These are phyloP conservation scores for Umbelopsis ramanniana DNA, from an alignment of 192 early-diverging fungal species.

Conservation along the genomic window DNA sequence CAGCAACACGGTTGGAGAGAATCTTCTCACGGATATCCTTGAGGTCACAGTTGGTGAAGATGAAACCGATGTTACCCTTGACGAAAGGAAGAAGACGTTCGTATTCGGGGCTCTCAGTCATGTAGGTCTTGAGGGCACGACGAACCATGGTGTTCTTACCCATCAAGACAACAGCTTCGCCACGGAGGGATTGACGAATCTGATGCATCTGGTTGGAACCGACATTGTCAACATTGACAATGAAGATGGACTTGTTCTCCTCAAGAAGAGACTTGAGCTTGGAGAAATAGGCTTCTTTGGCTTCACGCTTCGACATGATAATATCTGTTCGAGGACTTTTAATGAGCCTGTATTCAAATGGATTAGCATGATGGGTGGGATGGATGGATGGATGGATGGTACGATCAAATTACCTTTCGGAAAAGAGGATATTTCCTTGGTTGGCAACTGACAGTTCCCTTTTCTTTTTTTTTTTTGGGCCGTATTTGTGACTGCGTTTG, in stretches of 20 bases:
- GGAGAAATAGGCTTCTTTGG: slow-evolving; percentile 94
- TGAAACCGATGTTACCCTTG: slow-evolving; percentile 97
- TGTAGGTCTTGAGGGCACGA: slow-evolving; percentile 68
- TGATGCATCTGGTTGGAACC: slow-evolving; percentile 99
- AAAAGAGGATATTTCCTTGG: slow-evolving; percentile 4
- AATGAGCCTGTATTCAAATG: slow-evolving; percentile 36
- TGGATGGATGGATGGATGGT: slow-evolving; percentile 40
- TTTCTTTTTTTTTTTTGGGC: slow-evolving; percentile 3
- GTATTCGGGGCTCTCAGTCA: slow-evolving; percentile 84
- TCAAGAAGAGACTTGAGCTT: slow-evolving; percentile 90
- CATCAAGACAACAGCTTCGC: slow-evolving; percentile 93
- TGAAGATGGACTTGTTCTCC: slow-evolving; percentile 96
- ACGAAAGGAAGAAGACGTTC: slow-evolving; percentile 77
- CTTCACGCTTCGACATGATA: slow-evolving; percentile 98
- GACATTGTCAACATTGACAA: slow-evolving; percentile 99
- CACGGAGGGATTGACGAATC: slow-evolving; percentile 90
- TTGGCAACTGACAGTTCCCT: neutral
- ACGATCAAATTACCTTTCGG: slow-evolving; percentile 25
- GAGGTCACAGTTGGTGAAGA: slow-evolving; percentile 98
- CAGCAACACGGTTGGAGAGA: slow-evolving; percentile 90
- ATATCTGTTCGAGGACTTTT: slow-evolving; percentile 71
- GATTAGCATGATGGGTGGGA: neutral
- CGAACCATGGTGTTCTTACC: slow-evolving; percentile 99
- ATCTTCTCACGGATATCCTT: slow-evolving; percentile 93
- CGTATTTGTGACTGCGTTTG: neutral